Evolutionary conservation across 2,329 filamentous ascomycete species (phyloP).

Genomic region (Phaeophleospora eucalypticola): DNA sequence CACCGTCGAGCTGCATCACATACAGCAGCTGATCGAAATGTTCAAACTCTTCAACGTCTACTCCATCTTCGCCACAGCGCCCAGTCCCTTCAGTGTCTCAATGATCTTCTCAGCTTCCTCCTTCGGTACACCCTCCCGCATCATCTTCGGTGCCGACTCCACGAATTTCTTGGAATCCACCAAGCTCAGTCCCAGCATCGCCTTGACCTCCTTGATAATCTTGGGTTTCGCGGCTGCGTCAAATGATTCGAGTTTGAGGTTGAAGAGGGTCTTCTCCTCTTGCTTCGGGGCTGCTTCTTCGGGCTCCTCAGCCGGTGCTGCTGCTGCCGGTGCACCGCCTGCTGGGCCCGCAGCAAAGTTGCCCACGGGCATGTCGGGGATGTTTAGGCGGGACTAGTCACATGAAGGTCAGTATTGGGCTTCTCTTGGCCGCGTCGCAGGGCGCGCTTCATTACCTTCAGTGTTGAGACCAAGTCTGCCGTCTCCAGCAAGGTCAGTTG

Average conservation of each 20-base stretch:
- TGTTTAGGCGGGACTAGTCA: slow-evolving; percentile 75
- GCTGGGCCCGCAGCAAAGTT: slow-evolving; percentile 68
- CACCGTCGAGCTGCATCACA: too few relatives aligned
- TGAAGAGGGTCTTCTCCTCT: slow-evolving; percentile 95
- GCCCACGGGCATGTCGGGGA: slow-evolving; percentile 93
- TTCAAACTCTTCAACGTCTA: too few relatives aligned
- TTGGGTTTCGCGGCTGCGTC: slow-evolving; percentile 90
- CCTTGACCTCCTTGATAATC: slow-evolving; percentile 99
- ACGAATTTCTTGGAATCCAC: slow-evolving; percentile 99
- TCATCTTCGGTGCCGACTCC: slow-evolving; percentile 92
- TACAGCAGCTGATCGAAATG: too few relatives aligned
- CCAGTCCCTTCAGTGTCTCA: slow-evolving; percentile 86
- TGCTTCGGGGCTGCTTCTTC: slow-evolving; percentile 84
- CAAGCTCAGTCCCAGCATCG: slow-evolving; percentile 85
- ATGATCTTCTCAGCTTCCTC: slow-evolving; percentile 99
- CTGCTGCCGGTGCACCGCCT: slow-evolving; percentile 58
- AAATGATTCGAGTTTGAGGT: slow-evolving; percentile 86
- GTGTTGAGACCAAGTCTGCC: slow-evolving; percentile 84
- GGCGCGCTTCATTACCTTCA: slow-evolving; percentile 66
- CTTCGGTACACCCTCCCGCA: slow-evolving; percentile 99
- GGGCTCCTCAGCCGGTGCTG: slow-evolving; percentile 62
- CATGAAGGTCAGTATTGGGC: too few relatives aligned
- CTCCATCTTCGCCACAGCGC: slow-evolving; percentile 86
- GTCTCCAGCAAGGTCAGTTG: slow-evolving; percentile 97
- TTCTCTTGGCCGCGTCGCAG: too few relatives aligned